Conservation (phyloP, 148 eudicot genomes). For the Agrostemma githago region DNA sequence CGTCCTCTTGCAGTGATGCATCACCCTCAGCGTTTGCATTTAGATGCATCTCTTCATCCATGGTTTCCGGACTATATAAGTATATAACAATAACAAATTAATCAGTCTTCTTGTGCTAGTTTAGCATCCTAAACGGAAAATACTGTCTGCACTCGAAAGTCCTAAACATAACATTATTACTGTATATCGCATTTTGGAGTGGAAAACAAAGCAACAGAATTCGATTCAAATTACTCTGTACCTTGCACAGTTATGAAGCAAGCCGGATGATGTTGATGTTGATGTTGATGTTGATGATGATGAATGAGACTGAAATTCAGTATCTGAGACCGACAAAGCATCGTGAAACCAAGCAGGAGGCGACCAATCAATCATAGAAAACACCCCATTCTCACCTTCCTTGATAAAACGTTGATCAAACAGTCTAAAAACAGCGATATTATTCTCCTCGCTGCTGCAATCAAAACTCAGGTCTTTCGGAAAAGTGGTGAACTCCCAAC, state of each 20-base stretch:
- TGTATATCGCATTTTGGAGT: not conserved
- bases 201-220: not conserved
- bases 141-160: too few relatives aligned
- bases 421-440: not conserved
- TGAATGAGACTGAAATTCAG: too few relatives aligned
- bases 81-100: too few relatives aligned
- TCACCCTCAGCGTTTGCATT: not conserved
- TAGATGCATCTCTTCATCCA: not conserved
- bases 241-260: not conserved
- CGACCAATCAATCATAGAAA: not conserved
- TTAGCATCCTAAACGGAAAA: too few relatives aligned
- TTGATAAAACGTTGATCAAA: not conserved
- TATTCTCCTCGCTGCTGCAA: not conserved
- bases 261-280: too few relatives aligned
- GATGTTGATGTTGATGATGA: too few relatives aligned
- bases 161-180: not conserved
- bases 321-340: not conserved
- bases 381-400: not conserved
- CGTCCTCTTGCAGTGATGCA: constrained; percentile 1
- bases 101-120: too few relatives aligned
- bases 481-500: not conserved
- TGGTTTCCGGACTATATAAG: not conserved
- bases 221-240: not conserved
- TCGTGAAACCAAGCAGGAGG: not conserved
- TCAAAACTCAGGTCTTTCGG: not conserved